Percentiles rank a stretch among this genome's conserved stretches.
These are phyloP conservation scores for Quambalaria eucalypti DNA, from an alignment of 1,284 basidiomycete genomes.

Conservation along the genomic window DNA sequence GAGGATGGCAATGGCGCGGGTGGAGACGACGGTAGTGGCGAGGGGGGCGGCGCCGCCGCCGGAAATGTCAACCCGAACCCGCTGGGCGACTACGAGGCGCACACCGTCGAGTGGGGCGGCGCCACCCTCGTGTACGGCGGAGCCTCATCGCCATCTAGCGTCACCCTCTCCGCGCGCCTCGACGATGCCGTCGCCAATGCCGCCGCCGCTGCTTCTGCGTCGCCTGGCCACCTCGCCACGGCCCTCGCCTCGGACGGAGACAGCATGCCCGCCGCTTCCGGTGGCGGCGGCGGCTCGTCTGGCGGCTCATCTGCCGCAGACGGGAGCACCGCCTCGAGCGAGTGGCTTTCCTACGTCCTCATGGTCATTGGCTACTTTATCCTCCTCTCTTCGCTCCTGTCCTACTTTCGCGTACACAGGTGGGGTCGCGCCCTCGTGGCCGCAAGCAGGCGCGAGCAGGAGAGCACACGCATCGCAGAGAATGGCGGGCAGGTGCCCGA, in stretches of 20 bases:
- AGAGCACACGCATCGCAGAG: background rate
- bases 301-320: constrained; percentile 4
- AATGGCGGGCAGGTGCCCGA: constrained; percentile 1
- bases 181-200: background rate
- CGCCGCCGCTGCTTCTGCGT: background rate
- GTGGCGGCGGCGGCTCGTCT: background rate
- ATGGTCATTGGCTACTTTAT: constrained; percentile 90
- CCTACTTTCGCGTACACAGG: constrained; percentile 55
- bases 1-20: constrained; percentile 32
- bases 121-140: background rate
- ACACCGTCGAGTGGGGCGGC: constrained; percentile 3
- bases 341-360: constrained; percentile 80
- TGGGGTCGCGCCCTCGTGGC: constrained; percentile 36
- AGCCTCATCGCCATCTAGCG: no score
- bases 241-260: background rate
- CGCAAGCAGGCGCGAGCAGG: constrained; percentile 24
- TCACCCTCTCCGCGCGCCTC: no score
- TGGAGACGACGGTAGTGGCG: constrained; percentile 12
- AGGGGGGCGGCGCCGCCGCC: constrained; percentile 39
- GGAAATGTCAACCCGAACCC: constrained; percentile 10
- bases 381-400: constrained; percentile 58
- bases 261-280: constrained; percentile 4
- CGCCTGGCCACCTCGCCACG: background rate
- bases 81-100: constrained; percentile 1
- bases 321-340: constrained; percentile 52